Evolutionary conservation across 139 green algal species (phyloP).

Genomic region (Chlorella sp.): DNA sequence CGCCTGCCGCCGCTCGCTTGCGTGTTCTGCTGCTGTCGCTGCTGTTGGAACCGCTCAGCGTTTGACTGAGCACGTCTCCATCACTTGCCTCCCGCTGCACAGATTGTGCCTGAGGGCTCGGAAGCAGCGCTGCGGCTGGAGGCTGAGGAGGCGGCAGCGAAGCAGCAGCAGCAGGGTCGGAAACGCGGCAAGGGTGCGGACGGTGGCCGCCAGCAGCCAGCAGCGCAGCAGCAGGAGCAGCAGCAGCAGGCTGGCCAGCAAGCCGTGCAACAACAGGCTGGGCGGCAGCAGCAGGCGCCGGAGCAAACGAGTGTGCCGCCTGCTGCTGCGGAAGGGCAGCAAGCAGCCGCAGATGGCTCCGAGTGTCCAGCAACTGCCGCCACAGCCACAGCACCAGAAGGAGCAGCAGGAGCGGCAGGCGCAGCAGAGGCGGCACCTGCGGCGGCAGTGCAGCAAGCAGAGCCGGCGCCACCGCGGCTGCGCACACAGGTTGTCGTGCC

Average conservation of each 20-base stretch:
- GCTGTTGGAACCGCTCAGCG: not conserved
- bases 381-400: not conserved
- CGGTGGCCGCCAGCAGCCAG: not conserved
- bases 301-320: not conserved
- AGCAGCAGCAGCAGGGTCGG: not conserved
- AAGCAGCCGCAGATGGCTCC: not conserved
- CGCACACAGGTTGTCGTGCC: constrained; percentile 45
- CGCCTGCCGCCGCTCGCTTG: too few relatives aligned
- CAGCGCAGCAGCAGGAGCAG: not conserved
- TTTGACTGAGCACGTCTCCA: not conserved
- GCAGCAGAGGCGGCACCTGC: not conserved
- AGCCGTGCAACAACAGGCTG: not conserved
- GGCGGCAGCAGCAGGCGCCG: not conserved
- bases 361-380: not conserved
- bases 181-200: not conserved
- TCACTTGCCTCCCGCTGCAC: not conserved
- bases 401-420: not conserved
- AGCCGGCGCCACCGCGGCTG: not conserved
- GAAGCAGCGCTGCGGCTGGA: constrained; percentile 17
- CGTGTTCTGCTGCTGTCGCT: not conserved
- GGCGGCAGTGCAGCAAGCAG: not conserved
- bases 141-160: not conserved
- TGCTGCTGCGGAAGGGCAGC: not conserved
- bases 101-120: constrained; percentile 18
- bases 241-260: not conserved